A percentile compares a stretch with the other conserved stretches of the same genome.
Evolutionary conservation across 2,329 filamentous ascomycete genomes (phyloP).

Genomic region (Chaetomium sp.): DNA sequence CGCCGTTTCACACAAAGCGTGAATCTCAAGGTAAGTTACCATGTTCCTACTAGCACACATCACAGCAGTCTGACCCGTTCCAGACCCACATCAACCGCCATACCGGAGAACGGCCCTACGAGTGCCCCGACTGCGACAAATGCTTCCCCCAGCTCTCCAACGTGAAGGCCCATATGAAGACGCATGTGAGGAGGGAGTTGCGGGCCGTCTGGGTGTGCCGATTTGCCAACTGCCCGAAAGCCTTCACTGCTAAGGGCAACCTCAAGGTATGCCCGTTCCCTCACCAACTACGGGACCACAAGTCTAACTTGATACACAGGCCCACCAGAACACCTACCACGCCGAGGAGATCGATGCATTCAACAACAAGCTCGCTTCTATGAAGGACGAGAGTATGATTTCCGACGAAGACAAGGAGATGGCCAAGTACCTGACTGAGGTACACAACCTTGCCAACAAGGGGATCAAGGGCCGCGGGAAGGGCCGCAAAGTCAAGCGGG

Average conservation of each 20-base stretch:
- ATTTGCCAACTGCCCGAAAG: constrained; percentile 77
- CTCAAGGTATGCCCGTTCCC: constrained; percentile 60
- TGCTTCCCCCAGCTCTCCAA: constrained; percentile 81
- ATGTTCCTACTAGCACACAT: no score
- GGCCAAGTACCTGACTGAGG: constrained; percentile 72
- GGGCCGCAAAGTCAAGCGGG: constrained; percentile 57
- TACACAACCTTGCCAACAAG: constrained; percentile 99
- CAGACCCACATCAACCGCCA: constrained; percentile 83
- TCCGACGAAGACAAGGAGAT: constrained; percentile 64
- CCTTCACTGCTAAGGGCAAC: constrained; percentile 85
- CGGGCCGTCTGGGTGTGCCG: constrained; percentile 58
- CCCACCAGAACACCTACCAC: constrained; percentile 94
- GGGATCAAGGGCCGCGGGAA: constrained; percentile 95
- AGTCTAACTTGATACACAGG: constrained; percentile 39
- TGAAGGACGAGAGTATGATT: constrained; percentile 57
- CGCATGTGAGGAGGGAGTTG: constrained; percentile 69
- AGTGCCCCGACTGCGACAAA: constrained; percentile 73
- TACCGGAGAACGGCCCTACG: constrained; percentile 78
- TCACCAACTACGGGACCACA: not conserved
- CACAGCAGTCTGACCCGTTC: not conserved
- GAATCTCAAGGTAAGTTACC: constrained; percentile 66
- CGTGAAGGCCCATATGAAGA: constrained; percentile 74
- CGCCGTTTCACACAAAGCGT: constrained; percentile 83
- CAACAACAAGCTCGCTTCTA: constrained; percentile 61
- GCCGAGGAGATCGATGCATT: constrained; percentile 63